Base-by-base conservation (phyloP, 345 rosid species). In the Rubroshorea leprosula region DNA sequence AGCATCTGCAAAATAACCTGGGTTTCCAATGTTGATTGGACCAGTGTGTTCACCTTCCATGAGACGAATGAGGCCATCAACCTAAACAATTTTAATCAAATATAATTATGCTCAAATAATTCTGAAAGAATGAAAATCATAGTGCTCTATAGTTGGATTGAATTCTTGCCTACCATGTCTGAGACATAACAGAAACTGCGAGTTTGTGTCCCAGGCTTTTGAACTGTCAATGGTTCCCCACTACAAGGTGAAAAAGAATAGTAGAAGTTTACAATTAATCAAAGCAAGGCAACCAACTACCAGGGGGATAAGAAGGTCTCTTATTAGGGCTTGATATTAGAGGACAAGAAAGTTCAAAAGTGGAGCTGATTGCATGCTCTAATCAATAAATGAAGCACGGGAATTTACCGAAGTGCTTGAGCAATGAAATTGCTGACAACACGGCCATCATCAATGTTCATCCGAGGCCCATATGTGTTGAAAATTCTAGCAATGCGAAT, bases 341-440 rank as follows among this genome's bases (percentile, higher is more conserved):
- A 27, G 8, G 31, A 3, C 8, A 4, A 27, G 45, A 2, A 14
- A 39, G 45, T 7, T 39, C 9, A 39, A 39, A 39, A 39, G 45
- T 39, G 45, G 9, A 27, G n/a, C n/a, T n/a, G n/a, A n/a, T n/a
- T 43, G 51, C 60, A 56, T 11, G 5, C 24, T 20, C 1, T 16
- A 13, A 19, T 22, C 21, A 8, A 41, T 23, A 15, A n/a, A 17
- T 29, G 21, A 44, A 16, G 18, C 0, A 51, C 27, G 49, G 44
- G 58, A 31, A 66, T 59, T 68, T 65, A 93, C 99, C 97, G 76
- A 19, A 93, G 83, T 61, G 99, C 97, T 79, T 89, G 99, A 62
- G 99, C 99, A 49, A 93, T 93, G 85, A 93, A 93, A 67, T 93
- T 93, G 88, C 99, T 93, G 60, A 93, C 99, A 17, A 93, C 99